Evolutionary conservation across 2,329 filamentous ascomycete genomes (phyloP).

Genomic region (Teratosphaeria nubilosa): DNA sequence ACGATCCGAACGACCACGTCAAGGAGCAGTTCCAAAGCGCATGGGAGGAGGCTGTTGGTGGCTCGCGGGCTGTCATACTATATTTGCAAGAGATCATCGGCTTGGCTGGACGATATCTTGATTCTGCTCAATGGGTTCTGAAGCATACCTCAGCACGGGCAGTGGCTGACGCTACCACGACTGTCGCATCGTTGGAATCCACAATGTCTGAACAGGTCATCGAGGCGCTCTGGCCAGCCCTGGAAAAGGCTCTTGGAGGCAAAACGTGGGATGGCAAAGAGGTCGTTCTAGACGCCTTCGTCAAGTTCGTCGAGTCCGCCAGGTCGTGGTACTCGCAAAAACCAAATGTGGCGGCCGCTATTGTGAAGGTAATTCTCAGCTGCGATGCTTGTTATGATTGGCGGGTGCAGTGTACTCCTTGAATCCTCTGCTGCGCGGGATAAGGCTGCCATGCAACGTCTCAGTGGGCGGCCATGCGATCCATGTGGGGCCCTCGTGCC

Average conservation of each 20-base stretch:
- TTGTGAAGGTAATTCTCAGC: constrained; percentile 49
- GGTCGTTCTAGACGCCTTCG: constrained; percentile 67
- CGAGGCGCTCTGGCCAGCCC: constrained; percentile 60
- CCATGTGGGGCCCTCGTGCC: background rate
- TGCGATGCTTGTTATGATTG: background rate
- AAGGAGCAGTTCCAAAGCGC: constrained; percentile 70
- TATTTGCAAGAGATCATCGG: constrained; percentile 74
- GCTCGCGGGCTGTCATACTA: constrained; percentile 66
- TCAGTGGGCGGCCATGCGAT: background rate
- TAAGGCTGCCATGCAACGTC: background rate
- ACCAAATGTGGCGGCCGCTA: constrained; percentile 50
- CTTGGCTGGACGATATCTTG: constrained; percentile 58
- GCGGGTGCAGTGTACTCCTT: too few relatives aligned
- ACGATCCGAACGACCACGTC: constrained; percentile 74
- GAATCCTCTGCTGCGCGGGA: too few relatives aligned
- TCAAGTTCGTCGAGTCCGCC: constrained; percentile 61
- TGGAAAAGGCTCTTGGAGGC: constrained; percentile 70
- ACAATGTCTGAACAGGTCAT: constrained; percentile 41
- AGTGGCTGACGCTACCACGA: constrained; percentile 61
- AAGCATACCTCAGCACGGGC: constrained; percentile 81
- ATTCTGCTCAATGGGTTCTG: constrained; percentile 77
- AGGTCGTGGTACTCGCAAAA: constrained; percentile 49
- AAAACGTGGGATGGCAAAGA: constrained; percentile 95
- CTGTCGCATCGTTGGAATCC: constrained; percentile 43
- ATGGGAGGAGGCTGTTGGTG: constrained; percentile 86